Evolutionary conservation across 2,329 filamentous ascomycete genomes (phyloP).

Genomic region (Pestalotiopsis sp.): DNA sequence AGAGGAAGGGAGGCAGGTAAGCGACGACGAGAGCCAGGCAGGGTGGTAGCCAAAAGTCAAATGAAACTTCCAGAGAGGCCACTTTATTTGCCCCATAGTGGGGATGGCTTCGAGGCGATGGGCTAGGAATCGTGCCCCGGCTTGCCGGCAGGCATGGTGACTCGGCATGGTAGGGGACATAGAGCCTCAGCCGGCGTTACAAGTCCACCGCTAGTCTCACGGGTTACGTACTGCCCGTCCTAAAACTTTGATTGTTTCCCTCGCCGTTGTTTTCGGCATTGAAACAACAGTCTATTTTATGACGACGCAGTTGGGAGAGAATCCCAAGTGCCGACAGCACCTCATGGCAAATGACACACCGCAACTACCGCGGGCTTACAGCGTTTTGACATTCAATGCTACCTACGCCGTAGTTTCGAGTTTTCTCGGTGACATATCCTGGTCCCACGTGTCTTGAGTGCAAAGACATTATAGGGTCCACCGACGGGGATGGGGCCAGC

Average conservation of each 20-base stretch:
- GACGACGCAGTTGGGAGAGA: neutral
- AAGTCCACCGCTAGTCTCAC: neutral
- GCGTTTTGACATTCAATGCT: neutral
- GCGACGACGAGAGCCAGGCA: too few species aligned
- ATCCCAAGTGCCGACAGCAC: neutral
- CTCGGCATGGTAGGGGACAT: neutral
- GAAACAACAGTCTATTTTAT: neutral
- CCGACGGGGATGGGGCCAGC: neutral
- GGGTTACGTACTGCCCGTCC: neutral
- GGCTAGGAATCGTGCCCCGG: neutral
- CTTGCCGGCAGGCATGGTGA: neutral
- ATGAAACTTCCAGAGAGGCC: neutral
- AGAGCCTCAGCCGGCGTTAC: neutral
- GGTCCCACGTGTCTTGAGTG: neutral
- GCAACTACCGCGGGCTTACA: neutral
- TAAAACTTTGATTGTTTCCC: neutral
- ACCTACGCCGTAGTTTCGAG: neutral
- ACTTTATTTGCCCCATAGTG: neutral
- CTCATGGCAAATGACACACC: too few species aligned
- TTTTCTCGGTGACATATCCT: neutral
- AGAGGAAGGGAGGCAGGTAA: too few species aligned
- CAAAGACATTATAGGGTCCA: neutral
- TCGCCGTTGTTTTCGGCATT: neutral
- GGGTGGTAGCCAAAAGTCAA: neutral
- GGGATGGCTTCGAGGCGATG: neutral